Evolutionary conservation across 2,329 filamentous ascomycete genomes (phyloP), one percentile per base, ranked within the genome.

Genomic region (Acephala macrosclerotiorum): DNA sequence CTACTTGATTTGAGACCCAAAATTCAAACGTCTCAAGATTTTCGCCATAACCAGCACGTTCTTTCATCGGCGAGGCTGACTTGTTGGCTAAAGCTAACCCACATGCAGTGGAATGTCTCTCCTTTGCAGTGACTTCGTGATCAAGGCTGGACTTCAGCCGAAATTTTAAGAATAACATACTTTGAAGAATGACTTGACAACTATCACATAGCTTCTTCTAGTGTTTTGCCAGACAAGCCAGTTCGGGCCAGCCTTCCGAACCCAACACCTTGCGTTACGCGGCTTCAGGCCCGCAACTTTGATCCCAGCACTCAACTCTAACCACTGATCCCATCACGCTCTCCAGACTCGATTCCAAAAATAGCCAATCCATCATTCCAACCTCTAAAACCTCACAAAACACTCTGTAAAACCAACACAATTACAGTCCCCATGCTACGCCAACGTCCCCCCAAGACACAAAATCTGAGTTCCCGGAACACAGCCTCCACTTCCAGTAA

Each of bases 401-500:
- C n/a, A 11, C 26, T 22, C 22, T 12, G 40, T 22, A 59, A 62
- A 55, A 60, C 22, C 26, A 40, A 47, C 42, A 45, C 42, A 35
- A 59, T 5, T 16, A 35, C 8, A 12, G 47, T 45, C 36, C 61
- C 45, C 16, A 68, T 63, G 66, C 58, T 66, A 35, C 68, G 64
- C 55, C 64, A 68, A 63, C 64, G 66, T 49, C 58, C 56, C 36
- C 42, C 62, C 25, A 62, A 65, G 38, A 59, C 33, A 59, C 63
- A 36, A 29, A 40, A 26, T 35, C 51, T 26, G 47, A 38, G 20
- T 40, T n/a, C 62, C 45, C n/a, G 38, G 33, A 22, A 58, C 22
- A 6, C n/a, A 40, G n/a, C 47, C 33, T 66, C 60, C 53, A 40
- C 51, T 25, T 25, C 45, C 49, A 20, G 42, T n/a, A n/a, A n/a